Percentiles rank a stretch among this genome's conserved stretches.
phyloP scores from a whole-genome alignment of 2,329 filamentous ascomycete species.

The Penicillium capsulatum region DNA sequence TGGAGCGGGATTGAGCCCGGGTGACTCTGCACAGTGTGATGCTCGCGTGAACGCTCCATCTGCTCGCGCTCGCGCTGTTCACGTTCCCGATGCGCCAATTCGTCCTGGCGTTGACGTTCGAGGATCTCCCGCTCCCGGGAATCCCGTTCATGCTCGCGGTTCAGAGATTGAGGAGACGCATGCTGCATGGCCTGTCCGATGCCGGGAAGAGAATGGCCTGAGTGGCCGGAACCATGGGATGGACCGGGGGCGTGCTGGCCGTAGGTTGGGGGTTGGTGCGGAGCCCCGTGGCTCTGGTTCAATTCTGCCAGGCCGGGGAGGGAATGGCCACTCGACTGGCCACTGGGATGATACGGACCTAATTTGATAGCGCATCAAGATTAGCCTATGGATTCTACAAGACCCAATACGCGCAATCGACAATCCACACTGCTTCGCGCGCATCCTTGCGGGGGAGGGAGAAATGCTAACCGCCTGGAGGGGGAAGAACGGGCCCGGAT shows the following conservation, averaged over 20 bases:
- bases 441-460: conserved; percentile 1
- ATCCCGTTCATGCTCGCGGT: conserved; percentile 48
- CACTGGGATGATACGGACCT: conserved; percentile 42
- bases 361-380: conserved; percentile 7
- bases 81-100: conserved; percentile 54
- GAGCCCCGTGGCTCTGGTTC: conserved; percentile 42
- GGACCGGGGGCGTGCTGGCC: conserved; percentile 39
- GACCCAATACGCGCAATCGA: not conserved
- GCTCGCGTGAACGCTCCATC: conserved; percentile 56
- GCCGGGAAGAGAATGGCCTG: conserved; percentile 39
- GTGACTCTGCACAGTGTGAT: conserved; percentile 77
- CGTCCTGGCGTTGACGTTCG: conserved; percentile 52
- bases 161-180: conserved; percentile 40
- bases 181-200: conserved; percentile 43
- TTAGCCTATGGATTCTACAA: conserved; percentile 13
- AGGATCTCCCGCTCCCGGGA: conserved; percentile 52
- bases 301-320: conserved; percentile 46
- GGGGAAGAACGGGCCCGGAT: conserved; percentile 39
- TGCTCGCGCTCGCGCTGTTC: conserved; percentile 49
- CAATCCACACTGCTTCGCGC: too few relatives aligned
- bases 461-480: conserved; percentile 36
- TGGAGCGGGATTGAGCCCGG: conserved; percentile 86
- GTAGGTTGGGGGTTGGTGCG: conserved; percentile 41
- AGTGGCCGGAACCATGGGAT: conserved; percentile 36
- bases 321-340: conserved; percentile 43